Percentiles rank a stretch among this genome's conserved stretches.
These are phyloP conservation scores for Diaporthe capsici DNA, from an alignment of 2,329 filamentous ascomycete species.

Conservation along the genomic window DNA sequence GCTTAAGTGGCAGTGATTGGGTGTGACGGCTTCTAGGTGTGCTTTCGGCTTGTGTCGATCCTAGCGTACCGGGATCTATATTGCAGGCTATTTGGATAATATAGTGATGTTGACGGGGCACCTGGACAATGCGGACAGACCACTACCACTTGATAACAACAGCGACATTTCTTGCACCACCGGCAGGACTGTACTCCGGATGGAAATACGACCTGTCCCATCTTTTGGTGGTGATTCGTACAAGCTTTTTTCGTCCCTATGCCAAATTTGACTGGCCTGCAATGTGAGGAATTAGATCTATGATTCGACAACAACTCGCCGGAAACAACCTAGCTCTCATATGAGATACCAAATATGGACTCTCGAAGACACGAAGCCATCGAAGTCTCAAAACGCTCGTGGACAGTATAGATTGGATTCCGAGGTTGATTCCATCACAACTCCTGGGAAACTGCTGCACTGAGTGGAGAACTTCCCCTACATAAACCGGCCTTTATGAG, in stretches of 20 bases:
- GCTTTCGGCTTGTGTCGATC: slow-evolving; percentile 27
- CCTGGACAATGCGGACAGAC: background rate
- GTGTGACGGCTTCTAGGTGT: background rate
- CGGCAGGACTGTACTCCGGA: no score
- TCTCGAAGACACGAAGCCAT: background rate
- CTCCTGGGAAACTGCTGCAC: background rate
- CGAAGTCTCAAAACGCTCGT: no score
- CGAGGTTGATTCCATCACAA: background rate
- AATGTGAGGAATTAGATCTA: no score
- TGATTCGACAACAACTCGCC: background rate
- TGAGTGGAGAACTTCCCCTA: background rate
- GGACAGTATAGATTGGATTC: background rate
- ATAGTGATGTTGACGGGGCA: background rate
- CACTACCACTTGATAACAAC: background rate
- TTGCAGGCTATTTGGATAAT: slow-evolving; percentile 41
- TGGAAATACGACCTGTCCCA: background rate
- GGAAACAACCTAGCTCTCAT: background rate
- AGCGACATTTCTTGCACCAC: background rate
- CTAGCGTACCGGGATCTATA: slow-evolving; percentile 32
- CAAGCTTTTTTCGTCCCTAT: no score
- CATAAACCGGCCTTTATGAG: background rate
- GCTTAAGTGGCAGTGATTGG: background rate
- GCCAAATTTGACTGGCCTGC: background rate
- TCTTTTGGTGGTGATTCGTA: no score
- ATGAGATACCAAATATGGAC: background rate